Conservation (phyloP, 805 yeast genomes). For the Yarrowia yakushimensis region DNA sequence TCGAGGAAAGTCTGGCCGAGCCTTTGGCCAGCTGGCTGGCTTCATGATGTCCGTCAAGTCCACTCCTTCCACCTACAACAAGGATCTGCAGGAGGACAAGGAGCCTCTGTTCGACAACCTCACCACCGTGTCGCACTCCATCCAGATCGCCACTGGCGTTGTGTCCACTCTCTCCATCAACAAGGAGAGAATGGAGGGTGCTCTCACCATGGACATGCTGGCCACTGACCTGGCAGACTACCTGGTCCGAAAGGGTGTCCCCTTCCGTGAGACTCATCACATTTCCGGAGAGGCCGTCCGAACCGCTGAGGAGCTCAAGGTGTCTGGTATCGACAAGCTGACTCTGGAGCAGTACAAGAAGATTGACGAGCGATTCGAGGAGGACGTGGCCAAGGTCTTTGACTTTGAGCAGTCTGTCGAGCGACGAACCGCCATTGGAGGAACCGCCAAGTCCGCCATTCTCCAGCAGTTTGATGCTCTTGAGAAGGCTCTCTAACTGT, state of each 20-base stretch:
- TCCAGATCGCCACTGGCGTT: conserved; percentile 93
- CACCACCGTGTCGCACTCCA: conserved; percentile 88
- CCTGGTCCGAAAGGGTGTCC: conserved; percentile 95
- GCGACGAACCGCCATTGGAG: conserved; percentile 95
- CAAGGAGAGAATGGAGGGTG: conserved; percentile 72
- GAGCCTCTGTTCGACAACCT: conserved; percentile 95
- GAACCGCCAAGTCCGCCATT: conserved; percentile 93
- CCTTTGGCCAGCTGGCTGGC: conserved; percentile 91
- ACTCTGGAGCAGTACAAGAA: conserved; percentile 69
- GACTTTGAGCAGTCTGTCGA: conserved; percentile 93
- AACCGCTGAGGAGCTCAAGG: conserved; percentile 70
- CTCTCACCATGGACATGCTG: conserved; percentile 97
- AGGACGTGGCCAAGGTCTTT: conserved; percentile 80
- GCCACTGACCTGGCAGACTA: conserved; percentile 99
- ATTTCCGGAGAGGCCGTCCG: conserved; percentile 98
- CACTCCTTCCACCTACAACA: conserved; percentile 96
- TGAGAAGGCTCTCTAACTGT: conserved; percentile 12
- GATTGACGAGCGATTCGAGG: conserved; percentile 76
- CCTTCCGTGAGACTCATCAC: conserved; percentile 98
- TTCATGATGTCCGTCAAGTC: conserved; percentile 95
- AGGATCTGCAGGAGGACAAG: conserved; percentile 98
- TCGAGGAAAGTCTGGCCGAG: conserved; percentile 97
- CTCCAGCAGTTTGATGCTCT: conserved; percentile 54
- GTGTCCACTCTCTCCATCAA: conserved; percentile 78
- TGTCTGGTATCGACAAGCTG: conserved; percentile 84